Percentiles rank a stretch among this genome's conserved stretches.
Conservation (phyloP, 139 green algal species). For the Chlamydomonas incerta region DNA sequence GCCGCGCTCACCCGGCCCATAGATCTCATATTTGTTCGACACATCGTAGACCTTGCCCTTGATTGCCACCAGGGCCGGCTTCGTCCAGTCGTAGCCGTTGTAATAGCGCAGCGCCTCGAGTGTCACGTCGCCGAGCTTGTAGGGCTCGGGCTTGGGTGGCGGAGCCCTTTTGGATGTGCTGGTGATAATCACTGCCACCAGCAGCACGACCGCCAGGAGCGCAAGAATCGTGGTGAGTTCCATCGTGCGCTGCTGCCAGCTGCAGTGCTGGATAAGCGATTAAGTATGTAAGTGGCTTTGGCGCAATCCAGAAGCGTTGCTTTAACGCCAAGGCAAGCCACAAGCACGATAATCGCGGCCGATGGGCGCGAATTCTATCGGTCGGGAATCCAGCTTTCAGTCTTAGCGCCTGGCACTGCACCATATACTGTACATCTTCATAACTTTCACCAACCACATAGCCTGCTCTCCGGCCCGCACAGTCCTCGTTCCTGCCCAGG, state of each 20-base stretch:
- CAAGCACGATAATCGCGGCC: too few species aligned
- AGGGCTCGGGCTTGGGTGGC: conserved; percentile 35
- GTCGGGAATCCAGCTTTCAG: too few species aligned
- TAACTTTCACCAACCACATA: too few species aligned
- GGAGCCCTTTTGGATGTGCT: background rate
- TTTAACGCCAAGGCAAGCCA: too few species aligned
- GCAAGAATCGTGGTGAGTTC: background rate
- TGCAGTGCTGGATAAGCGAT: background rate
- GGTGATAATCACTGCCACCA: background rate
- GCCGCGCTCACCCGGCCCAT: conserved; percentile 71
- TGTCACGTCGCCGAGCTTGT: conserved; percentile 76
- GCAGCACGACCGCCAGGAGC: background rate
- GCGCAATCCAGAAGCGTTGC: too few species aligned
- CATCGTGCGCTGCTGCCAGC: background rate
- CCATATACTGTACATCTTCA: too few species aligned
- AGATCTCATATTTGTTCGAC: conserved; percentile 70
- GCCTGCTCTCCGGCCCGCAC: too few species aligned
- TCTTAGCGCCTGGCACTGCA: too few species aligned
- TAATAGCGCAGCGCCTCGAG: conserved; percentile 68
- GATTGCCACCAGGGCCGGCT: conserved; percentile 78
- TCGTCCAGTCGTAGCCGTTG: conserved; percentile 73
- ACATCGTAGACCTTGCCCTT: conserved; percentile 82
- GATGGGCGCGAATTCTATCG: too few species aligned
- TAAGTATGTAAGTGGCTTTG: background rate
- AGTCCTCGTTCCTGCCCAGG: too few species aligned